Conservation (phyloP, 1,284 basidiomycete species). For the Tylopilus sp. region DNA sequence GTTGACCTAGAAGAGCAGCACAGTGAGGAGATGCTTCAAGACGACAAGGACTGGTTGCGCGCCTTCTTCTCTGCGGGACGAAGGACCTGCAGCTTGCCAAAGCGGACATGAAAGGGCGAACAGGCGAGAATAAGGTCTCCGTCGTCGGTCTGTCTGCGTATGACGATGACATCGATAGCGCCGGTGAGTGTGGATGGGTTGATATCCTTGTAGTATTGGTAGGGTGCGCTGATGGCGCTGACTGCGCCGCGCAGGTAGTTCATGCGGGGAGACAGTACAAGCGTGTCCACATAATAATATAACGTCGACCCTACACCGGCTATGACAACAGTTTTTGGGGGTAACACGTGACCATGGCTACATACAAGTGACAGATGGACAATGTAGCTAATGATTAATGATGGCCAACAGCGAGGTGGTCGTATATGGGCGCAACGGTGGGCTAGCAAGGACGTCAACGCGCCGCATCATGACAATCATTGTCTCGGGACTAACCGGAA, state of each 20-base stretch:
- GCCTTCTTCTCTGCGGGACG: slow-evolving; percentile 94
- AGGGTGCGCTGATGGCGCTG: slow-evolving; percentile 73
- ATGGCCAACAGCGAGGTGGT: slow-evolving; percentile 33
- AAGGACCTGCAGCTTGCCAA: slow-evolving; percentile 97
- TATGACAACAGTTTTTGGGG: slow-evolving; percentile 17
- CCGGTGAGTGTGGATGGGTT: slow-evolving; percentile 94
- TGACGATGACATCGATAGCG: slow-evolving; percentile 96
- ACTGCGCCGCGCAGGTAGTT: slow-evolving; percentile 82
- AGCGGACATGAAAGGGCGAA: slow-evolving; percentile 97
- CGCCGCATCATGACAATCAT: not conserved
- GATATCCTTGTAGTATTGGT: slow-evolving; percentile 86
- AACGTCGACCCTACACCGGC: slow-evolving; percentile 9
- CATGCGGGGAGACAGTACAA: too few species aligned
- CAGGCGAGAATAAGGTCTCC: slow-evolving; percentile 77
- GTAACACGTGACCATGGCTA: slow-evolving; percentile 18
- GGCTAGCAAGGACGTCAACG: slow-evolving; percentile 11
- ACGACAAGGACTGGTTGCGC: slow-evolving; percentile 9
- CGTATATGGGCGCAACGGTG: slow-evolving; percentile 30
- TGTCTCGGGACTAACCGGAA: slow-evolving; percentile 50
- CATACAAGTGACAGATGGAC: not conserved
- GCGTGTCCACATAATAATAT: too few species aligned
- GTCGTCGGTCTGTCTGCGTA: slow-evolving; percentile 65
- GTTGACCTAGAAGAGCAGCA: slow-evolving; percentile 54
- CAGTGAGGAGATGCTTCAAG: not conserved
- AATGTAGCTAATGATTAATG: slow-evolving; percentile 20